Evolutionary conservation across 2,329 filamentous ascomycete species (phyloP), one percentile per base, ranked within the genome.

Genomic region (Drechslera avenae): DNA sequence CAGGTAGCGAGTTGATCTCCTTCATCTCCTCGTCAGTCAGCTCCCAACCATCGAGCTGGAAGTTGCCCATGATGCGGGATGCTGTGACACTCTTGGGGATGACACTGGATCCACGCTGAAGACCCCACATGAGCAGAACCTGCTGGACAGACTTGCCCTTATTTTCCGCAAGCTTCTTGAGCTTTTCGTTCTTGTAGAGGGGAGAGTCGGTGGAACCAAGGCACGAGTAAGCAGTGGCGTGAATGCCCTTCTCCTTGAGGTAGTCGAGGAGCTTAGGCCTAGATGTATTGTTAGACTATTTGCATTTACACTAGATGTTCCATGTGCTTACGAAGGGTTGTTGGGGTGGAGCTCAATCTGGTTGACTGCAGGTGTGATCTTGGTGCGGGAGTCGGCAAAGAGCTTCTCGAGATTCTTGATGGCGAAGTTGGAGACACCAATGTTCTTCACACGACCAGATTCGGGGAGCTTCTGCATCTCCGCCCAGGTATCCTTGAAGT

Each of bases 401-500:
- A 79, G 81, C 73, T 84, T 89, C 80, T 93, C 88, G 31, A 94
- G 78, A 75, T 94, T 89, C 73, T 79, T 84, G 72, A 92, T 90
- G 57, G 82, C 87, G 73, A 95, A 94, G 81, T 95, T 95, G 74
- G 88, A 91, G 50, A 94, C 88, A 64, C 90, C 90, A 70, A 93
- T 91, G 78, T 90, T 90, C 75, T 81, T 83, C 43, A 88, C 88
- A 75, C 90, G 89, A 72, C 86, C 86, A 36, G 83, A 85, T 9
- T 75, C 83, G 18, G 84, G 76, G 39, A 90, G 78, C 79, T 87
- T 88, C 76, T 89, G 84, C 80, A 89, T 79, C 77, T 86, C 86
- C 54, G 80, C 77, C 83, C 83, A 95, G 19, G 90, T 94, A 75
- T 94, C 86, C 64, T 89, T 80, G 74, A 89, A 93, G 77, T 90